Conservation (phyloP, 2,329 filamentous ascomycete species). For the Cercospora citrullina region DNA sequence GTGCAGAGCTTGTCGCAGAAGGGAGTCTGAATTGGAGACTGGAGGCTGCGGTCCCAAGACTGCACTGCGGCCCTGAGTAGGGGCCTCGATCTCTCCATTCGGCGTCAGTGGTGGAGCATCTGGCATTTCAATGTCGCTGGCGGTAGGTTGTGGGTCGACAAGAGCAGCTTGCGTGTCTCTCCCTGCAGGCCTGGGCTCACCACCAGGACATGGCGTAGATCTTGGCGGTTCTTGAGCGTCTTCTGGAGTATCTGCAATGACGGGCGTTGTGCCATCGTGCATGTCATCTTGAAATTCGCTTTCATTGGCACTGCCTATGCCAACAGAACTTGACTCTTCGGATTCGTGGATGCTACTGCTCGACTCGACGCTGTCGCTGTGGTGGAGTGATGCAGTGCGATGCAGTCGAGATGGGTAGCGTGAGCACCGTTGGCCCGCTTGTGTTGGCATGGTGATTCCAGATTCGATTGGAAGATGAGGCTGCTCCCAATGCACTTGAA, state of each 20-base stretch:
- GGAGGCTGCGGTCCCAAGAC: neutral
- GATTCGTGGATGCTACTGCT: neutral
- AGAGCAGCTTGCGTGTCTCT: neutral
- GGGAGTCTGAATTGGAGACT: neutral
- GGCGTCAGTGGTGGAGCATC: neutral
- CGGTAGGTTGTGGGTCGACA: neutral
- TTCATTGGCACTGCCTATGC: neutral
- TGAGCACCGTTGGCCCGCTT: neutral
- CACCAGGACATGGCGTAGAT: slow-evolving; percentile 5
- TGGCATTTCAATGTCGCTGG: neutral
- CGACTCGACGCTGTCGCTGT: slow-evolving; percentile 7
- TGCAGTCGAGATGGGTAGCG: slow-evolving; percentile 2
- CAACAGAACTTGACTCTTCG: neutral
- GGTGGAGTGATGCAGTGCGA: neutral
- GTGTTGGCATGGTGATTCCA: neutral
- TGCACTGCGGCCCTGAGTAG: neutral
- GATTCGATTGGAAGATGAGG: neutral
- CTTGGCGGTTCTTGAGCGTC: neutral
- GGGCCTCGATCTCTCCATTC: neutral
- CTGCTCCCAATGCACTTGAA: neutral
- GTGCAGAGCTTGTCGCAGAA: neutral
- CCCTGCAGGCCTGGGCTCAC: neutral
- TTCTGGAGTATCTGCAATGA: slow-evolving; percentile 1
- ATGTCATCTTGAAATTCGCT: neutral
- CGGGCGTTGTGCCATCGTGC: slow-evolving; percentile 4